These are phyloP conservation scores for Mariannaea elegans DNA, from an alignment of 2,329 filamentous ascomycete genomes.

Conservation along the genomic window DNA sequence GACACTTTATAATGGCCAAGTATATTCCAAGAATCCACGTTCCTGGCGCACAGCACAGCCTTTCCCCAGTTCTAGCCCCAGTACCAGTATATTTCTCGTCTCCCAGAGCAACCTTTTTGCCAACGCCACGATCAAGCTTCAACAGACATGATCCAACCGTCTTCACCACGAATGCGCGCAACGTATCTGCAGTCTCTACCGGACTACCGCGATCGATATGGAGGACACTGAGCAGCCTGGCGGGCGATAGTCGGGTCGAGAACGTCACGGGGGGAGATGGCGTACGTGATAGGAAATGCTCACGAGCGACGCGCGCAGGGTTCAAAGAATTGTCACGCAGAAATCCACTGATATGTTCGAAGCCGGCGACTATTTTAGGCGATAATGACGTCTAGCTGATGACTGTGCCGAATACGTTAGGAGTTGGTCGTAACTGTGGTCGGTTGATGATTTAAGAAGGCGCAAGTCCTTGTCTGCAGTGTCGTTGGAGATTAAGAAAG, in stretches of 20 bases:
- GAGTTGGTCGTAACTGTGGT: neutral
- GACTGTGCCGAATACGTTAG: conserved; percentile 8
- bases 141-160: conserved; percentile 31
- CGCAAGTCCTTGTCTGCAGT: conserved; percentile 9
- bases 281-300: conserved; percentile 15
- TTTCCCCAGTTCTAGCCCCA: conserved; percentile 35
- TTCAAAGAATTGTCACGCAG: conserved; percentile 10
- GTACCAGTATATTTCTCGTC: conserved; percentile 28
- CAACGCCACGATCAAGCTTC: conserved; percentile 31
- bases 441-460: conserved; percentile 10
- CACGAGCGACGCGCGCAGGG: conserved; percentile 4
- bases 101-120: conserved; percentile 34
- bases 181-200: conserved; percentile 19
- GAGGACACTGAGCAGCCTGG: conserved; percentile 13
- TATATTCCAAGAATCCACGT: conserved; percentile 43
- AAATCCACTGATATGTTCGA: neutral
- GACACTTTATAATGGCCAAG: conserved; percentile 39
- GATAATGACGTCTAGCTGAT: neutral
- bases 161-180: conserved; percentile 25
- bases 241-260: conserved; percentile 14
- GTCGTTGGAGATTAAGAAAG: conserved; percentile 15
- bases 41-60: conserved; percentile 32
- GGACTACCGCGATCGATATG: conserved; percentile 17
- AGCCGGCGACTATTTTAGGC: neutral
- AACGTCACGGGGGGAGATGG: conserved; percentile 8